Percentiles rank a stretch among this genome's conserved stretches.
Conservation (phyloP, 495 filamentous ascomycete genomes). For the Hypoxylon rickii region DNA sequence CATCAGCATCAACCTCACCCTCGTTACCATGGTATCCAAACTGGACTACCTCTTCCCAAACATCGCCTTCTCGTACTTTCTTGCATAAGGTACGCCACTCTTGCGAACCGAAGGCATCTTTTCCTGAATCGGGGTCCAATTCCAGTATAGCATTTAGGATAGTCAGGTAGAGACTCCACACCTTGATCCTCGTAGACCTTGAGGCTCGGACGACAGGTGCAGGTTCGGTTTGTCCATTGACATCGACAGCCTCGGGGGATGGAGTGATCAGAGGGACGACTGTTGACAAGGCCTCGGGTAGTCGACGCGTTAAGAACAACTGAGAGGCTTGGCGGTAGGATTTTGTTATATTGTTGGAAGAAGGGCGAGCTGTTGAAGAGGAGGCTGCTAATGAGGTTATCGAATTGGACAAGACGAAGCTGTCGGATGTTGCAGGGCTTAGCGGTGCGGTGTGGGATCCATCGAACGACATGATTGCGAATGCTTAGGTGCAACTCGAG, state of each 20-base stretch:
- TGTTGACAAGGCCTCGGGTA: constrained; percentile 83
- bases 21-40: constrained; percentile 85
- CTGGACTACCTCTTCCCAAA: constrained; percentile 91
- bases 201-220: constrained; percentile 77
- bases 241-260: constrained; percentile 42
- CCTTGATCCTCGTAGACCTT: constrained; percentile 80
- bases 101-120: constrained; percentile 77
- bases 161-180: constrained; percentile 96
- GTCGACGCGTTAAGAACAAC: constrained; percentile 87
- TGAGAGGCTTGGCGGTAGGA: constrained; percentile 88
- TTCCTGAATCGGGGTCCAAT: constrained; percentile 87
- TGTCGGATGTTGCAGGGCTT: constrained; percentile 40
- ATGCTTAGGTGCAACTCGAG: constrained; percentile 10
- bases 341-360: constrained; percentile 71
- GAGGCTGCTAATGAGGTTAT: constrained; percentile 52
- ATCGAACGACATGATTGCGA: constrained; percentile 45
- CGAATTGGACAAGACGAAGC: constrained; percentile 44
- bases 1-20: constrained; percentile 90
- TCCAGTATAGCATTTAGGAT: constrained; percentile 89
- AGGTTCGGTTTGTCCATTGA: constrained; percentile 44
- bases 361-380: constrained; percentile 60
- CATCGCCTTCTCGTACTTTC: constrained; percentile 79
- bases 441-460: constrained; percentile 45
- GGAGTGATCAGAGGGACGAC: constrained; percentile 76
- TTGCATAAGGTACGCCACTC: constrained; percentile 80